Conservation (phyloP, 1,284 basidiomycete genomes). For the Inonotus hispidus region DNA sequence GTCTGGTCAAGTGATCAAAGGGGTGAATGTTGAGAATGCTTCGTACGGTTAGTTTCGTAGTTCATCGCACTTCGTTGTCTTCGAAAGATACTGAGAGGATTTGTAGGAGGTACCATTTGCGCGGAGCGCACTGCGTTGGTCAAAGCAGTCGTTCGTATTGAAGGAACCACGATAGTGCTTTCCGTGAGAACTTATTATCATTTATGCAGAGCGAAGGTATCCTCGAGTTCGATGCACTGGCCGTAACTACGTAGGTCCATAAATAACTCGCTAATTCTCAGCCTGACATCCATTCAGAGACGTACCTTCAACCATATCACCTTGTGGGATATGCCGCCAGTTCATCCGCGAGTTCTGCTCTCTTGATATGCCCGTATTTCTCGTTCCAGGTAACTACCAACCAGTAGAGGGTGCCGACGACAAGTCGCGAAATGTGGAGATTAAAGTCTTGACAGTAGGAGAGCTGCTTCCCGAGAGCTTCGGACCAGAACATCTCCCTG, state of each 20-base stretch:
- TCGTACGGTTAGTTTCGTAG: slow-evolving; percentile 60
- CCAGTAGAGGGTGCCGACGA: slow-evolving; percentile 32
- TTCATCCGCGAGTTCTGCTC: slow-evolving; percentile 86
- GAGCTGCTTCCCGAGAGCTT: slow-evolving; percentile 84
- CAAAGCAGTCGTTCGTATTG: slow-evolving; percentile 69
- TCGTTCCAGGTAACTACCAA: slow-evolving; percentile 66
- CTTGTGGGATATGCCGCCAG: slow-evolving; percentile 91
- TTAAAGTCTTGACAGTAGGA: slow-evolving; percentile 62
- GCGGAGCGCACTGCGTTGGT: slow-evolving; percentile 87
- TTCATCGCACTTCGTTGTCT: neutral
- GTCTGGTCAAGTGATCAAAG: slow-evolving; percentile 70
- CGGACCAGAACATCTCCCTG: slow-evolving; percentile 73
- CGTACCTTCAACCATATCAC: slow-evolving; percentile 60
- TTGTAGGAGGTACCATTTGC: slow-evolving; percentile 70
- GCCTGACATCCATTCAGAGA: slow-evolving; percentile 39
- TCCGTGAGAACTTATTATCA: no score
- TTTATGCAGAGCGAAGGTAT: slow-evolving; percentile 66
- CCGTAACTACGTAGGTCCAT: slow-evolving; percentile 60
- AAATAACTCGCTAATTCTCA: neutral
- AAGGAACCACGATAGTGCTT: neutral
- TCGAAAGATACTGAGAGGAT: neutral
- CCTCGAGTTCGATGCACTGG: slow-evolving; percentile 62
- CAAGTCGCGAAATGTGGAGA: slow-evolving; percentile 43
- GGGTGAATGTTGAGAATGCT: slow-evolving; percentile 88
- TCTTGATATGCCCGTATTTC: slow-evolving; percentile 69